Evolutionary conservation across 805 yeast genomes (phyloP).

Genomic region (Metschnikowia koreensis): DNA sequence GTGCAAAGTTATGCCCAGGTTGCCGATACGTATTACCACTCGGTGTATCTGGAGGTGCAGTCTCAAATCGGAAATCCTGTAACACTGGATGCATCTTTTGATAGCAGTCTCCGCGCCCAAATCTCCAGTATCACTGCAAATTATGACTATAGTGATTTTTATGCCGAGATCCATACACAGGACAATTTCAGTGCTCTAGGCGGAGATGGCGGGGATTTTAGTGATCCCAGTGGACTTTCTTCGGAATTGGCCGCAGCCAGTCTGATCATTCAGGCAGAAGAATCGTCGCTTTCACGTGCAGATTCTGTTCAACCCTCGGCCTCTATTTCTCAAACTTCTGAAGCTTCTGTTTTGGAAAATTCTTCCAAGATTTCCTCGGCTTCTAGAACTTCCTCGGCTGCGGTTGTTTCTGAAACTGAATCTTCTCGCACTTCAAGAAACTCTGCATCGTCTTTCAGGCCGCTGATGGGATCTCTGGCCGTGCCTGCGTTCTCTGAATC

Average conservation of each 20-base stretch:
- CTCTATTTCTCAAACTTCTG: too few relatives aligned
- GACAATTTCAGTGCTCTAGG: background rate
- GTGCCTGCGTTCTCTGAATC: too few relatives aligned
- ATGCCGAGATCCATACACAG: background rate
- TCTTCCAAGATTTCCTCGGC: too few relatives aligned
- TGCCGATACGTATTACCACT: background rate
- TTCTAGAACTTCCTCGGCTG: too few relatives aligned
- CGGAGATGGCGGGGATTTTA: background rate
- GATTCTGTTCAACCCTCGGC: background rate
- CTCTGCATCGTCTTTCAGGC: too few relatives aligned
- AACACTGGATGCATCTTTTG: background rate
- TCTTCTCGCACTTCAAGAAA: too few relatives aligned
- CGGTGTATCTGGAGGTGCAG: background rate
- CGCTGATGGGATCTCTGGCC: too few relatives aligned
- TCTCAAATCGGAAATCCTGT: background rate
- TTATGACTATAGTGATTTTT: constrained; percentile 1
- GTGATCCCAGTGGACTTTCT: background rate
- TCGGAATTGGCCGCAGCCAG: background rate
- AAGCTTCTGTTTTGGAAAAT: too few relatives aligned
- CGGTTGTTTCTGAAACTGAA: too few relatives aligned
- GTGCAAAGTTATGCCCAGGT: constrained; percentile 1
- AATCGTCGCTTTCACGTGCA: background rate
- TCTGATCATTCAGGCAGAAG: background rate
- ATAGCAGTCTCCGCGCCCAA: background rate
- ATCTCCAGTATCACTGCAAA: background rate